phyloP scores from a whole-genome alignment of 2,329 filamentous ascomycete species.

The Aspergillus felis region DNA sequence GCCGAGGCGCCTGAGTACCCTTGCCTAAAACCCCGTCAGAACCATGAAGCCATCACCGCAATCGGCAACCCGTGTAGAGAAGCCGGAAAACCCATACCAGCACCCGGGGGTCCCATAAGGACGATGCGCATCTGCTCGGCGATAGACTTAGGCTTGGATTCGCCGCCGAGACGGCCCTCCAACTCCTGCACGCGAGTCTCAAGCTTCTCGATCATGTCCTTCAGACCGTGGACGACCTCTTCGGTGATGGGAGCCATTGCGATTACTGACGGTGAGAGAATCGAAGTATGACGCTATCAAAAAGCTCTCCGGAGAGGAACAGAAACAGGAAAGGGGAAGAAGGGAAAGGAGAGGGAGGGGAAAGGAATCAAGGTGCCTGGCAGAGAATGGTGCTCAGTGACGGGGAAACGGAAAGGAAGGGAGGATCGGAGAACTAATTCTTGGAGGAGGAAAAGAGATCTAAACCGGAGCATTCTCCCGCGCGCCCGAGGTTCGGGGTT shows the following conservation, averaged over 20 bases:
- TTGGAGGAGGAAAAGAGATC: slow-evolving; percentile 19
- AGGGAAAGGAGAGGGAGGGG: slow-evolving; percentile 14
- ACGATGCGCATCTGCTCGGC: slow-evolving; percentile 84
- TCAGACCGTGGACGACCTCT: slow-evolving; percentile 73
- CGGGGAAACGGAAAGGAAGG: slow-evolving; percentile 27
- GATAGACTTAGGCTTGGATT: slow-evolving; percentile 47
- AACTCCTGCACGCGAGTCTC: slow-evolving; percentile 83
- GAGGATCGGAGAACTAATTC: slow-evolving; percentile 11
- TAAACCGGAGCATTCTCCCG: slow-evolving; percentile 19
- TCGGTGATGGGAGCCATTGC: slow-evolving; percentile 87
- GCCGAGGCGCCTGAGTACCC: slow-evolving; percentile 95
- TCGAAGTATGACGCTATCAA: slow-evolving; percentile 17
- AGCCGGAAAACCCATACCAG: slow-evolving; percentile 57
- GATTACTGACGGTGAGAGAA: slow-evolving; percentile 22
- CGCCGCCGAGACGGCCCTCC: slow-evolving; percentile 63
- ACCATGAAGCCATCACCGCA: neutral
- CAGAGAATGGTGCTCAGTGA: slow-evolving; percentile 9
- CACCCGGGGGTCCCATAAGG: slow-evolving; percentile 93
- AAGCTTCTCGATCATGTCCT: slow-evolving; percentile 76
- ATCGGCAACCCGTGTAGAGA: neutral
- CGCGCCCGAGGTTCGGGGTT: slow-evolving; percentile 30
- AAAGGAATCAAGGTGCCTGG: neutral
- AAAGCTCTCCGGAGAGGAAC: slow-evolving; percentile 14
- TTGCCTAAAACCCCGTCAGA: slow-evolving; percentile 63
- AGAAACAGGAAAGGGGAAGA: slow-evolving; percentile 14